phyloP scores from a whole-genome alignment of 331 rosid genomes.

The Malus hybrid region DNA sequence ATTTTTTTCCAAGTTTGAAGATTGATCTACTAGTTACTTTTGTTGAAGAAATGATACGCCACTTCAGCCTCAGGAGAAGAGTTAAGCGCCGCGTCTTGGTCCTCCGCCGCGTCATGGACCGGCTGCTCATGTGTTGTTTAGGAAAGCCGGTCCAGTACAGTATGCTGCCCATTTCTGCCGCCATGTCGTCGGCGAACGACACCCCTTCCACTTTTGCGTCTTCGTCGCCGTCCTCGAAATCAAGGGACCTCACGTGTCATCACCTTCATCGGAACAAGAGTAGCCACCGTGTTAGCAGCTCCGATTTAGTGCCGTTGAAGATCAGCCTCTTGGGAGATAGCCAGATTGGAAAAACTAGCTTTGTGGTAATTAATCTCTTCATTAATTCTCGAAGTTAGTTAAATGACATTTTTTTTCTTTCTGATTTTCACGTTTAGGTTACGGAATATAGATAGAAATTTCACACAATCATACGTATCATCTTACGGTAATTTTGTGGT shows the following conservation, averaged over 20 bases:
- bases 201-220: background rate
- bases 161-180: conserved; percentile 27
- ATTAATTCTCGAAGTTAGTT: too few relatives aligned
- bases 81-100: conserved; percentile 36
- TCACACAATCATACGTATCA: too few relatives aligned
- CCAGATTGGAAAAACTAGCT: conserved; percentile 84
- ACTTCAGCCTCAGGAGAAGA: conserved; percentile 21
- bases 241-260: background rate
- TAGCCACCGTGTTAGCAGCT: conserved; percentile 14
- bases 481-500: too few relatives aligned
- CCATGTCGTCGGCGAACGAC: conserved; percentile 7
- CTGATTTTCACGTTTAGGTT: too few relatives aligned
- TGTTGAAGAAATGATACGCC: background rate
- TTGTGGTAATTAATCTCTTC: conserved; percentile 40
- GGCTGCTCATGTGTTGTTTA: conserved; percentile 40
- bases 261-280: background rate
- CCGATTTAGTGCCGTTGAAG: conserved; percentile 81
- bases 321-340: conserved; percentile 78
- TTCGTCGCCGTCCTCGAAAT: background rate
- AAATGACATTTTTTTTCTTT: too few relatives aligned
- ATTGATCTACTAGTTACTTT: background rate
- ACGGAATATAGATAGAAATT: too few relatives aligned
- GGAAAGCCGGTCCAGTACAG: conserved; percentile 41
- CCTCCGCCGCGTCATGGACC: conserved; percentile 55
- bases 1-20: background rate